Base-by-base conservation (phyloP, 2,329 filamentous ascomycete species). In the Graphilbum ipis-grandicollis region DNA sequence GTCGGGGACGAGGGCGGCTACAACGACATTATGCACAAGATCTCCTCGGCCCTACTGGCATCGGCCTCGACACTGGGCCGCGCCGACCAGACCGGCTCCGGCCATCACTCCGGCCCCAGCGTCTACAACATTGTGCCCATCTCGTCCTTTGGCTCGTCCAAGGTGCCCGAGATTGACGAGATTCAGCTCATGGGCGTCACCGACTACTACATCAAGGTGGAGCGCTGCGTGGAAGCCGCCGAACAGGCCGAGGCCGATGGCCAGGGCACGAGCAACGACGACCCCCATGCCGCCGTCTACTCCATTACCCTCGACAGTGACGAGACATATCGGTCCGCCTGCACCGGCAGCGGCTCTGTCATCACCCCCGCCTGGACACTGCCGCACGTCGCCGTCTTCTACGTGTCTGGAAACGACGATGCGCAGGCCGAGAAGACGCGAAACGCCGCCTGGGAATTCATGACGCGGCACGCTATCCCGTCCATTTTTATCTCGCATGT, bases 131-230 rank as follows among this genome's bases (percentile, higher is more conserved):
- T 68, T 31, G 58, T 68, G 32, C 63, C 63, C 14, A 57, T 66
- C 37, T 61, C 62, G 4, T 58, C 59, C 2, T 66, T 66, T 46
- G 63, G 63, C 10, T 59, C 57, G 12, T 48, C 54, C 32, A 52
- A 54, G 31, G 55, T 57, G 13, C 62, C 63, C 2, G 41, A 46
- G 30, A 43, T 46, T 18, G 44, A 46, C 41, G 63, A 68, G 39
- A 60, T 67, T 17, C 62, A 67, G 47, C 57, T 68, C 34, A 63
- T 67, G 53, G 60, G 65, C 37, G 64, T 62, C 8, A 65, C 62
- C 23, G 58, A 57, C 12, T 62, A 59, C 40, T 62, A 67, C 41
- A 66, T 68, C 52, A 60, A 62, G 42, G 60, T 67, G 5, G 62
- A 68, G 38, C 56, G 60, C 21, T 68, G 65, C 43, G 54, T 53